Conservation (phyloP, 83 land plant genomes). For the Isoetes engelmannii region DNA sequence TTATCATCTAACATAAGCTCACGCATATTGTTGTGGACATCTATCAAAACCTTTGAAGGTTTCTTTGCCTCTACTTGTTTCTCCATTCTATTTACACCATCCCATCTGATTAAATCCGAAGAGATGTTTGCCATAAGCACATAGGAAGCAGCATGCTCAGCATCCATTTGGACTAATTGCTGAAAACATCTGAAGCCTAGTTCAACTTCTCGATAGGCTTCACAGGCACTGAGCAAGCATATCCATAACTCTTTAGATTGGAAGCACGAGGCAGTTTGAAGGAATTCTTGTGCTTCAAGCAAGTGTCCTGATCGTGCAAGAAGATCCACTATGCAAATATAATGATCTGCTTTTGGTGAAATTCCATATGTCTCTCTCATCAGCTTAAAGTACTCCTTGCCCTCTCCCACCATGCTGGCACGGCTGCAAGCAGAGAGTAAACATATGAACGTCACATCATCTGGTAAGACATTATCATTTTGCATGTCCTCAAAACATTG, state of each 20-base stretch:
- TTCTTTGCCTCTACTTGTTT: neutral
- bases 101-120: neutral
- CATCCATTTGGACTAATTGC: constrained; percentile 4
- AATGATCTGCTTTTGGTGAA: neutral
- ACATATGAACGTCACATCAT: constrained; percentile 5
- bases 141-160: constrained; percentile 12
- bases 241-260: constrained; percentile 10
- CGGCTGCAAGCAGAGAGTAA: constrained; percentile 13
- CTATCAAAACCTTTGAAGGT: no score
- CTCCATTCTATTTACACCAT: neutral
- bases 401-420: neutral
- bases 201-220: constrained; percentile 4
- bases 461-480: neutral
- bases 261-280: neutral
- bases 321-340: constrained; percentile 5
- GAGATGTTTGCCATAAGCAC: neutral
- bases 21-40: no score
- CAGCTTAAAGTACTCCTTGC: neutral
- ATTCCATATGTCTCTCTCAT: neutral
- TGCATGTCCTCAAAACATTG: neutral
- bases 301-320: neutral
- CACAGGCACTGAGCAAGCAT: constrained; percentile 3
- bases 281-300: constrained; percentile 3
- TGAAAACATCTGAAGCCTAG: constrained; percentile 8
- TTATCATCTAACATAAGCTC: no score